Conservation (phyloP, 169 alveolate genomes). For the Eimeria tenella region DNA sequence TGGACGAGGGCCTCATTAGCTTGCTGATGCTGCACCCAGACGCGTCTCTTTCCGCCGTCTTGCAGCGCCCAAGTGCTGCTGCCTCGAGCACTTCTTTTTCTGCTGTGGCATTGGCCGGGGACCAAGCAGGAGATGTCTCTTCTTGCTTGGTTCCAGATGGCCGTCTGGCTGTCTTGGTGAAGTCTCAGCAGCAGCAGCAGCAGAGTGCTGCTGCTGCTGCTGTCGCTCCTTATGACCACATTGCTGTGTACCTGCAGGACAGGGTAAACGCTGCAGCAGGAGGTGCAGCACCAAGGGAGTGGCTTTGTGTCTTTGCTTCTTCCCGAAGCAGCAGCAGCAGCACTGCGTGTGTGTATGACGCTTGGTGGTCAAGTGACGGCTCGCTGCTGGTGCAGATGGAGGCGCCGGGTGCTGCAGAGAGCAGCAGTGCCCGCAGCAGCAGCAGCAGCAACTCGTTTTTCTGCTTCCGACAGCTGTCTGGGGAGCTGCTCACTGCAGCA, state of each 20-base stretch:
- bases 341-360: slow-evolving; percentile 29
- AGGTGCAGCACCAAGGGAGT: slow-evolving; percentile 32
- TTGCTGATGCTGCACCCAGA: background rate
- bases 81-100: background rate
- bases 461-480: slow-evolving; percentile 55
- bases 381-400: slow-evolving; percentile 58
- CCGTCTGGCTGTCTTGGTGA: slow-evolving; percentile 48
- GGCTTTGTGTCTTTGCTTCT: slow-evolving; percentile 24
- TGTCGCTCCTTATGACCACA: slow-evolving; percentile 25
- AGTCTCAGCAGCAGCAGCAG: slow-evolving; percentile 61
- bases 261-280: slow-evolving; percentile 53
- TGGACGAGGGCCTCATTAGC: background rate
- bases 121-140: slow-evolving; percentile 22
- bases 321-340: slow-evolving; percentile 66
- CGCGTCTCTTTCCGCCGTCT: slow-evolving; percentile 7
- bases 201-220: slow-evolving; percentile 40
- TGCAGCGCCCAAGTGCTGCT: background rate
- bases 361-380: slow-evolving; percentile 38
- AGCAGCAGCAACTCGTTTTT: slow-evolving; percentile 35
- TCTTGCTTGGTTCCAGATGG: slow-evolving; percentile 47
- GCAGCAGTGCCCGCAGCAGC: slow-evolving; percentile 51
- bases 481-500: slow-evolving; percentile 9
- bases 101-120: slow-evolving; percentile 4
- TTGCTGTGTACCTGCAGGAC: slow-evolving; percentile 35
- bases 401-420: slow-evolving; percentile 7